Evolutionary conservation across 2,329 filamentous ascomycete species (phyloP), one percentile per base, ranked within the genome.

Genomic region (Blumeriella jaapii): DNA sequence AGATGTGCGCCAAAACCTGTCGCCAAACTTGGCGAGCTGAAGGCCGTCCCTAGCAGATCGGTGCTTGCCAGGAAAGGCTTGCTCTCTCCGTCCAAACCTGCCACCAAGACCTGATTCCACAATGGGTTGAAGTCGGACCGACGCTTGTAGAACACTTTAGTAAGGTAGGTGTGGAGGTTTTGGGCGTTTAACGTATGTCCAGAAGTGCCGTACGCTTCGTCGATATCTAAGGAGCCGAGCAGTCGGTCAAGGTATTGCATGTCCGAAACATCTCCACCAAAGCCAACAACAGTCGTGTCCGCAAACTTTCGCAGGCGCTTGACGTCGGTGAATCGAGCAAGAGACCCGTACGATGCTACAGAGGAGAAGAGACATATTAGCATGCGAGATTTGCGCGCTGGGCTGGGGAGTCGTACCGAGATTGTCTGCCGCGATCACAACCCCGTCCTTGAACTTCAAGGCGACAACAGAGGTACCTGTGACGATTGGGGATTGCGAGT

Each of bases 231-330:
- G 45, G 83, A 81, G 55, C 73, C 79, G 51, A 98, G 79, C 55
- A 94, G 76, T 51, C 91, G 79, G 72, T 94, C 82, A 50, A 98
- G 77, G 68, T 93, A 93, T 68, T 98, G 91, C 91, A 98, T 96
- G 68, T 98, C 91, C 47, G 84, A 93, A 52, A 98, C 80, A 66
- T 98, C 91, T 60, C 91, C 91, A 59, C 86, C 85, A 64, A 96
- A 93, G 54, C 91, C 91, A 55, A 98, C 71, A 41, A 96, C 74
- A 18, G 85, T 78, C 47, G 78, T 75, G 48, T 78, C 70, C 63
- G 86, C 84, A 63, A 96, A 96, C 52, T 77, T 72, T 53, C 85
- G 85, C 49, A 98, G 79, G 57, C 91, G 87, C 67, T 95, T 93
- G 58, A 96, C 85, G 60, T 95, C 82, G 54, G 83, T 87, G 71